Evolutionary conservation across 805 yeast genomes (phyloP).

Genomic region (Maudiozyma serrabonitensis): DNA sequence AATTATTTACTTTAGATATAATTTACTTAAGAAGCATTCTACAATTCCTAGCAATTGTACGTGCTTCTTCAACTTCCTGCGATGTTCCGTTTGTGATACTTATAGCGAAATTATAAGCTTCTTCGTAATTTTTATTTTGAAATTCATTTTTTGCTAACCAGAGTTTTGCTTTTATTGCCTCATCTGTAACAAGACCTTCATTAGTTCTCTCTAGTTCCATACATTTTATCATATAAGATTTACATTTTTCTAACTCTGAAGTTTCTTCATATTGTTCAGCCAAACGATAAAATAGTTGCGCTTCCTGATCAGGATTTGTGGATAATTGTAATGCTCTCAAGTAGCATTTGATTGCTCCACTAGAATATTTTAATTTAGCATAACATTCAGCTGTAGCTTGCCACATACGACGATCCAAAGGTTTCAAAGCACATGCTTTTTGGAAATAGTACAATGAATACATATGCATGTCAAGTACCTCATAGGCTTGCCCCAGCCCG

Average conservation of each 20-base stretch:
- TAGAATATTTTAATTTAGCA: slow-evolving; percentile 60
- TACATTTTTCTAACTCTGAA: slow-evolving; percentile 44
- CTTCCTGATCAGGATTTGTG: slow-evolving; percentile 44
- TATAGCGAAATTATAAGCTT: slow-evolving; percentile 65
- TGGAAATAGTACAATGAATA: slow-evolving; percentile 90
- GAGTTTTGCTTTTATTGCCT: slow-evolving; percentile 67
- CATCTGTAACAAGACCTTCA: slow-evolving; percentile 56
- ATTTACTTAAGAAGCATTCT: slow-evolving; percentile 37
- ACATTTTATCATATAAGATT: slow-evolving; percentile 49
- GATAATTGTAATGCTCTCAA: slow-evolving; percentile 59
- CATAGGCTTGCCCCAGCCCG: slow-evolving; percentile 97
- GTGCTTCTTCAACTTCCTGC: slow-evolving; percentile 81
- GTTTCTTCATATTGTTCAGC: slow-evolving; percentile 57
- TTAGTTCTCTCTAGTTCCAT: slow-evolving; percentile 48
- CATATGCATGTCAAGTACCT: slow-evolving; percentile 87
- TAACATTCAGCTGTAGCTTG: slow-evolving; percentile 86
- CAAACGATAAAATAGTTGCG: slow-evolving; percentile 46
- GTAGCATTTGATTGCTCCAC: slow-evolving; percentile 73
- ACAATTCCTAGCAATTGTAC: slow-evolving; percentile 73
- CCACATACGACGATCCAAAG: slow-evolving; percentile 92
- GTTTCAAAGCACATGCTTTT: slow-evolving; percentile 78
- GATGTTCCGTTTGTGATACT: slow-evolving; percentile 67
- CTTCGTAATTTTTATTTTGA: slow-evolving; percentile 45
- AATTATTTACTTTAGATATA: background rate
- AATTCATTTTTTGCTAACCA: slow-evolving; percentile 77